These are phyloP conservation scores for Amaranthus cruentus DNA, from an alignment of 148 eudicot genomes.

Conservation along the genomic window DNA sequence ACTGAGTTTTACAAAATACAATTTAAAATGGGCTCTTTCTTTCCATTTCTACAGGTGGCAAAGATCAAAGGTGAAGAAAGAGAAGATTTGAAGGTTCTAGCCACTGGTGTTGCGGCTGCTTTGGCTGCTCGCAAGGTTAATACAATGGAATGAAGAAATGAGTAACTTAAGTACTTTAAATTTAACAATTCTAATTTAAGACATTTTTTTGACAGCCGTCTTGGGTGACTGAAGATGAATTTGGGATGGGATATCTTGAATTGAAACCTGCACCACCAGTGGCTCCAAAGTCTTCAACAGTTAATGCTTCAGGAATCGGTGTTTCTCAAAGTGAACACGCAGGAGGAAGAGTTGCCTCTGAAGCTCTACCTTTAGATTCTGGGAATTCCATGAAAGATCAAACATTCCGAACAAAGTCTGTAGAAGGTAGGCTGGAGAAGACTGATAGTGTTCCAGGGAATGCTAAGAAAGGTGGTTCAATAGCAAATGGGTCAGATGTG, in stretches of 20 bases:
- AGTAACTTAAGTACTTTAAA: not conserved
- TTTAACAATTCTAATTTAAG: not conserved
- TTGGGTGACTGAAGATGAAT: slow-evolving; percentile 97
- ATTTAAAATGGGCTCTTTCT: not conserved
- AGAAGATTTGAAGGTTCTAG: slow-evolving; percentile 95
- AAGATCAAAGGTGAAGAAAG: slow-evolving; percentile 98
- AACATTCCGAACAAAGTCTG: slow-evolving; percentile 37
- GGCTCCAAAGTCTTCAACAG: slow-evolving; percentile 45
- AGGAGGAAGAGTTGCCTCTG: slow-evolving; percentile 54
- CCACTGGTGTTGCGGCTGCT: slow-evolving; percentile 98
- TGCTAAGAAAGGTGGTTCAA: slow-evolving; percentile 44
- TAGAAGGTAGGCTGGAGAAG: slow-evolving; percentile 55
- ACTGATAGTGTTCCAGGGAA: slow-evolving; percentile 41
- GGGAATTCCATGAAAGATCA: slow-evolving; percentile 47
- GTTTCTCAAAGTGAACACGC: slow-evolving; percentile 40
- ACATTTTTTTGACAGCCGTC: slow-evolving; percentile 48
- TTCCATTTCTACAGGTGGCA: slow-evolving; percentile 54
- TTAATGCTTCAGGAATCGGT: slow-evolving; percentile 38
- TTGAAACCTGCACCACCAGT: slow-evolving; percentile 59
- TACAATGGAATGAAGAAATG: not conserved
- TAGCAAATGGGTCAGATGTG: slow-evolving; percentile 46
- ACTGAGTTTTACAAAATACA: not conserved
- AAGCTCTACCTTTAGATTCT: slow-evolving; percentile 49
- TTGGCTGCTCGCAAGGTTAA: slow-evolving; percentile 92
- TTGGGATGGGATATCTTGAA: slow-evolving; percentile 94